A percentile compares a stretch with the other conserved stretches of the same genome.
phyloP scores from a whole-genome alignment of 768 basidiomycete genomes.

The Tephrocybe sp. region DNA sequence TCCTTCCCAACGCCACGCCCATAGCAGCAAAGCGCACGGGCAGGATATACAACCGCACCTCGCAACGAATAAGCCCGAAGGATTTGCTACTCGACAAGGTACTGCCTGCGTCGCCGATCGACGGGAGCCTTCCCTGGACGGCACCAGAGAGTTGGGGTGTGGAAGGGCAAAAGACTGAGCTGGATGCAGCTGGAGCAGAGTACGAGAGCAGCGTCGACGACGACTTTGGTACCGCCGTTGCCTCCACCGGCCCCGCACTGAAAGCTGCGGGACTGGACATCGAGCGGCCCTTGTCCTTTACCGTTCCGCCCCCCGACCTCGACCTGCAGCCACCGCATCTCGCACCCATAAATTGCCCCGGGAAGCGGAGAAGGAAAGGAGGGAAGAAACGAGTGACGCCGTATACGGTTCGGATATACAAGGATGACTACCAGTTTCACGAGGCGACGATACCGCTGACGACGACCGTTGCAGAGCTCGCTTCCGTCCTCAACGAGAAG shows the following conservation, averaged over 20 bases:
- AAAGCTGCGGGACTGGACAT: slow-evolving; percentile 3
- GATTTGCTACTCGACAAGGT: slow-evolving; percentile 11
- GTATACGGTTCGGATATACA: slow-evolving; percentile 76
- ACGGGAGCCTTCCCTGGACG: slow-evolving; percentile 44
- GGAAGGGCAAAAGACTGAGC: slow-evolving; percentile 46
- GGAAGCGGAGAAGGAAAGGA: background rate
- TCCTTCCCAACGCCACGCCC: slow-evolving; percentile 26
- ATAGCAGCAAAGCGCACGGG: slow-evolving; percentile 26
- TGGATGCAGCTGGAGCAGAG: slow-evolving; percentile 29
- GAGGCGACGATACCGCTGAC: slow-evolving; percentile 62
- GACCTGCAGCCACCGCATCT: too few species aligned
- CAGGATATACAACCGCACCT: slow-evolving; percentile 22
- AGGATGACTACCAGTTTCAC: slow-evolving; percentile 70
- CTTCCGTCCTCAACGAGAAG: slow-evolving; percentile 59
- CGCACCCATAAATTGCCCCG: too few species aligned
- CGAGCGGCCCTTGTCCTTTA: too few species aligned
- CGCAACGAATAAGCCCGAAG: slow-evolving; percentile 55
- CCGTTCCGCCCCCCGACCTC: too few species aligned
- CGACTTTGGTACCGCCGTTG: background rate
- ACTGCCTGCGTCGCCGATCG: slow-evolving; percentile 10
- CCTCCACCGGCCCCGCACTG: background rate
- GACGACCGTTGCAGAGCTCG: slow-evolving; percentile 70
- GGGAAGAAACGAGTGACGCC: slow-evolving; percentile 17
- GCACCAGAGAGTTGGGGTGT: slow-evolving; percentile 76
- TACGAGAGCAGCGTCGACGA: slow-evolving; percentile 31